Conservation (phyloP, 768 basidiomycete genomes). For the Suillus spraguei region DNA sequence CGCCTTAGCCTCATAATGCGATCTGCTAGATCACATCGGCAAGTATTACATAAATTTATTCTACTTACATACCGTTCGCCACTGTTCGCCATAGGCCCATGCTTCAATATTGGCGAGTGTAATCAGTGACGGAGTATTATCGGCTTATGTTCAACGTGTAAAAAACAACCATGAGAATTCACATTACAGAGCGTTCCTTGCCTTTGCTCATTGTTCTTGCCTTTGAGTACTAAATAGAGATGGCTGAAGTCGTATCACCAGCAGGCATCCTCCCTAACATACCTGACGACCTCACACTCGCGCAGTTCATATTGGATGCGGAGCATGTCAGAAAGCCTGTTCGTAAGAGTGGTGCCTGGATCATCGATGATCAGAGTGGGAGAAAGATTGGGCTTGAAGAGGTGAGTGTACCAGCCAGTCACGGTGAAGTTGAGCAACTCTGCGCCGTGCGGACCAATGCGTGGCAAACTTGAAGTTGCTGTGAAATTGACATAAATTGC, state of each 20-base stretch:
- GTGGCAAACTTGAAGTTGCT: not conserved
- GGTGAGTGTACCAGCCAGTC: conserved; percentile 24
- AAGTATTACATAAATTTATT: too few relatives aligned
- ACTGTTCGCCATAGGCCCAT: not conserved
- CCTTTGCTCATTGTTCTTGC: not conserved
- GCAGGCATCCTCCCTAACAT: conserved; percentile 33
- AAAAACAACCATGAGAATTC: not conserved
- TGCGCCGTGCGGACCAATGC: not conserved
- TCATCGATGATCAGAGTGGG: conserved; percentile 45
- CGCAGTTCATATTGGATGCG: conserved; percentile 40
- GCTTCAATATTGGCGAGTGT: not conserved
- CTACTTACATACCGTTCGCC: too few relatives aligned
- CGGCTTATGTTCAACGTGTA: not conserved
- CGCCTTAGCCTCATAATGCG: too few relatives aligned
- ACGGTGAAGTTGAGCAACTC: not conserved
- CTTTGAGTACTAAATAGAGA: conserved; percentile 9
- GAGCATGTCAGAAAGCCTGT: conserved; percentile 34
- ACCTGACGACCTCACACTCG: conserved; percentile 41
- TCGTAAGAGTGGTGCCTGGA: conserved; percentile 35
- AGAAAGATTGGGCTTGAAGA: conserved; percentile 38
- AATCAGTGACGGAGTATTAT: not conserved
- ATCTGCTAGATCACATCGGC: too few relatives aligned
- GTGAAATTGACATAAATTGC: not conserved
- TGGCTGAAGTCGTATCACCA: conserved; percentile 34
- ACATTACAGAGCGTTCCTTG: not conserved